phyloP scores from a whole-genome alignment of 1,139 yeast species.

The Diutina rugosa region DNA sequence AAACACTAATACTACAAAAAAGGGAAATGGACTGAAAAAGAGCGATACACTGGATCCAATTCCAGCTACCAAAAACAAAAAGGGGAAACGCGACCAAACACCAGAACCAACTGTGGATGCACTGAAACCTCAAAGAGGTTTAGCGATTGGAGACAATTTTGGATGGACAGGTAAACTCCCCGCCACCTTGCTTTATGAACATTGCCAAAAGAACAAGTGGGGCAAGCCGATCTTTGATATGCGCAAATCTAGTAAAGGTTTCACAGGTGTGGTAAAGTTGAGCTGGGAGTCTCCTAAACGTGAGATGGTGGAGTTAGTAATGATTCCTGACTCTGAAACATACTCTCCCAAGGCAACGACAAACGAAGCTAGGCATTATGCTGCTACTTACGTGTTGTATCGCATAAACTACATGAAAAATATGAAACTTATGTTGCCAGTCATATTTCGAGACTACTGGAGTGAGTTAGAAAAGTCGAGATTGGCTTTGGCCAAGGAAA shows the following conservation, averaged over 20 bases:
- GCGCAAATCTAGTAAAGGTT: constrained; percentile 40
- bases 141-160: constrained; percentile 33
- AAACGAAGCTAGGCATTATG: constrained; percentile 79
- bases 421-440: constrained; percentile 77
- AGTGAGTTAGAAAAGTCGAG: constrained; percentile 50
- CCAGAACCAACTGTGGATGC: neutral
- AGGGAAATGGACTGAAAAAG: neutral
- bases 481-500: constrained; percentile 26
- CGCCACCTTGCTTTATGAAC: constrained; percentile 73
- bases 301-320: constrained; percentile 44
- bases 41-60: neutral
- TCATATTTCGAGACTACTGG: constrained; percentile 75
- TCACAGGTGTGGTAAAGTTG: constrained; percentile 45
- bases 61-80: neutral
- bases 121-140: constrained; percentile 26
- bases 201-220: constrained; percentile 86
- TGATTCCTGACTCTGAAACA: constrained; percentile 42
- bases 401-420: constrained; percentile 72
- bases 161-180: constrained; percentile 95
- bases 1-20: neutral
- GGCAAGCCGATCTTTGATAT: constrained; percentile 70
- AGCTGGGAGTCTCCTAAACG: constrained; percentile 72
- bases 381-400: constrained; percentile 80
- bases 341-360: constrained; percentile 65
- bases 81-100: neutral